Conservation (phyloP, 345 rosid genomes). For the Rhodamnia argentea region DNA sequence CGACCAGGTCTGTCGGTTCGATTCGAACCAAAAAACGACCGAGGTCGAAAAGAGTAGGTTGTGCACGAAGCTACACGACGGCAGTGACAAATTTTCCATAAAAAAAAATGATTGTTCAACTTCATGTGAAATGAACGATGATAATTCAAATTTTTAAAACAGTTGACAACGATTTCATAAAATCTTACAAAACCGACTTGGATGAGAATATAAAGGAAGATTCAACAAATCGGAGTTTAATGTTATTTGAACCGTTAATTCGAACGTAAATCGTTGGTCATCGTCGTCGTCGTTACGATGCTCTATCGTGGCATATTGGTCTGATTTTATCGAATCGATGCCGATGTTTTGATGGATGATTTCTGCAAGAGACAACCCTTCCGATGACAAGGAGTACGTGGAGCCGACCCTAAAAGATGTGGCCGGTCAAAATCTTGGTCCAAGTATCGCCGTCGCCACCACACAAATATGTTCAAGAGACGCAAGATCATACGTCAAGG, state of each 20-base stretch:
- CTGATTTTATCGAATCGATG: background rate
- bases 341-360: background rate
- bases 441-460: background rate
- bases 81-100: no score
- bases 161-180: accelerated
- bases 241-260: no score
- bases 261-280: no score
- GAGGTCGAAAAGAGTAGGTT: no score
- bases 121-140: accelerated
- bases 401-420: background rate
- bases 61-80: no score
- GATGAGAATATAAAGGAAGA: no score
- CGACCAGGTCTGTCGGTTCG: background rate
- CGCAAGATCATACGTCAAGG: background rate
- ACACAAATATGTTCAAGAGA: background rate
- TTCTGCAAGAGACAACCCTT: background rate
- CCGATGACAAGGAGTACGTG: background rate
- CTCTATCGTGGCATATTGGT: background rate
- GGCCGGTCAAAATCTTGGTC: background rate
- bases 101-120: no score
- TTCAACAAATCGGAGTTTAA: no score
- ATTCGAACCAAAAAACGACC: no score
- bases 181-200: no score
- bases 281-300: no score
- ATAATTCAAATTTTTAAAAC: no score